Evolutionary conservation across 306 rosid species (phyloP), one percentile per base, ranked within the genome.

Genomic region (Coriaria nepalensis): DNA sequence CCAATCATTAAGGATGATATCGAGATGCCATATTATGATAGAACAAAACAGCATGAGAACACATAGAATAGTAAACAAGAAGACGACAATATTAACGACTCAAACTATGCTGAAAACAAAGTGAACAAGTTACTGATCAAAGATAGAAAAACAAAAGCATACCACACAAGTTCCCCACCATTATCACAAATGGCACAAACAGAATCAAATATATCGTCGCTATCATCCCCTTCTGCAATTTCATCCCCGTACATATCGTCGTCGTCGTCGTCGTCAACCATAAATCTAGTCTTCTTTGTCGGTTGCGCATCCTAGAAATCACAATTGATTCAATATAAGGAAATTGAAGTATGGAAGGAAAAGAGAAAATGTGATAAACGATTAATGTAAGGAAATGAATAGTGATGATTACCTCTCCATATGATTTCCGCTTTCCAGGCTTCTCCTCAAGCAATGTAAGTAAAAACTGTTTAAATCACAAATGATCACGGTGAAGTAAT

Each of bases 161-260:
- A 88, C 97, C 93, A 74, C 59, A 81, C 42, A 15, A 90, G 68
- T 0, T 59, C 33, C 10, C 98, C 98, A 11, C 98, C 95, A 55
- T 90, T 82, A 53, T 90, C 98, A 77, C 98, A 90, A 61, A 90
- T 34, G 0, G 87, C 75, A 65, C 98, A 90, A 61, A 75, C 95
- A 53, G 79, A 77, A 71, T 84, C 95, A 71, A 77, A 90, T 59
- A 81, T 59, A 2, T 56, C 86, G 6, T 66, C 92, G 38, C 76
- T 84, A 10, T 64, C 79, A 63, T 77, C 71, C 48, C 78, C 75
- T 10, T 68, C 92, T 48, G 75, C 87, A 52, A 5, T 67, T 46
- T 57, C 71, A 52, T 41, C 83, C 43, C 78, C 78, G 43, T 51
- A 48, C 45, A 41, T 37, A 58, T 68, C 76, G 41, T 72, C 72